Percentiles rank a stretch among this genome's conserved stretches.
Evolutionary conservation across 2,329 filamentous ascomycete species (phyloP).

Genomic region (Ceratocystis albifundus): DNA sequence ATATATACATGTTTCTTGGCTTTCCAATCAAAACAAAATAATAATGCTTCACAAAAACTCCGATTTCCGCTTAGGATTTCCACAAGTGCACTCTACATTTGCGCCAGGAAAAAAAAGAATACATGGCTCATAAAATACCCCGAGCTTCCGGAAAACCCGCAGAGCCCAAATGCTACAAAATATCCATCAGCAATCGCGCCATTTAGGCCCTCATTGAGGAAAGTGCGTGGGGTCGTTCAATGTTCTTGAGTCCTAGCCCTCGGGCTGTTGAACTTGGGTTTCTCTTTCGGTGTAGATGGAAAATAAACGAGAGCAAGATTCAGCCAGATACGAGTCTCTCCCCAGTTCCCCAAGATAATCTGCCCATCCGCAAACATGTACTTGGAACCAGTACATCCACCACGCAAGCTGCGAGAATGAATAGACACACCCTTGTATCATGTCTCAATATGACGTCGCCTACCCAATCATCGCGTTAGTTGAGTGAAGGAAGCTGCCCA

Average conservation of each 20-base stretch:
- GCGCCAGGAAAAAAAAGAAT: background rate
- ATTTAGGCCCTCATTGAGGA: too few relatives aligned
- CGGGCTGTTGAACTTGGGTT: too few relatives aligned
- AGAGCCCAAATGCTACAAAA: too few relatives aligned
- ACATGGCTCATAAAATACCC: background rate
- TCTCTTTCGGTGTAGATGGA: too few relatives aligned
- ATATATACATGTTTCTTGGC: background rate
- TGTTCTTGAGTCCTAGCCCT: too few relatives aligned
- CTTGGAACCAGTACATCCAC: background rate
- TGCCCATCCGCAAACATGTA: too few relatives aligned
- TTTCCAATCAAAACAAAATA: slow-evolving; percentile 3
- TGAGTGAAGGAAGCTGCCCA: background rate
- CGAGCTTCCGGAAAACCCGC: background rate
- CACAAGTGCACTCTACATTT: background rate
- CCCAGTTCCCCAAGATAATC: too few relatives aligned
- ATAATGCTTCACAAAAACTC: background rate
- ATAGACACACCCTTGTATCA: background rate
- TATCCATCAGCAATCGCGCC: too few relatives aligned
- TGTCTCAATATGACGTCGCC: background rate
- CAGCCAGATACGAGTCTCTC: too few relatives aligned
- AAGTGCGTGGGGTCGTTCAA: too few relatives aligned
- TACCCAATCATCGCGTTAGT: background rate
- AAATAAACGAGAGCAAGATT: too few relatives aligned
- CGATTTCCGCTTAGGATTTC: background rate
- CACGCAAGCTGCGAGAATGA: background rate